Evolutionary conservation across 352 stramenopile genomes (phyloP).

Genomic region (Vaucheria bursata): DNA sequence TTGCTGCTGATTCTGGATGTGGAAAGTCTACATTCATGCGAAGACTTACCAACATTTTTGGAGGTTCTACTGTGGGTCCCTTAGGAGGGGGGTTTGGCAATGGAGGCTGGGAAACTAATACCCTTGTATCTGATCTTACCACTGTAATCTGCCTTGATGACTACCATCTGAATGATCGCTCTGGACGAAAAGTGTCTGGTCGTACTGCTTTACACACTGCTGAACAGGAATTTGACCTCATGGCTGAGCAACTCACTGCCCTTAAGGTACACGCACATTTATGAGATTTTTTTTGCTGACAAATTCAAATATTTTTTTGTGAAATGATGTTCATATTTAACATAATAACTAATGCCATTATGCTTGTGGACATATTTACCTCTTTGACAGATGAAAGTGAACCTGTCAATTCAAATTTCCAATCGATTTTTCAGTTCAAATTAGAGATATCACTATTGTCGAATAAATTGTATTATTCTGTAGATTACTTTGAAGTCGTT

Average conservation of each 20-base stretch:
- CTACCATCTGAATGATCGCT: slow-evolving; percentile 72
- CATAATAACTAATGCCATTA: too few relatives aligned
- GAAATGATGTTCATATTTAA: too few relatives aligned
- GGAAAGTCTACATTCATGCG: slow-evolving; percentile 78
- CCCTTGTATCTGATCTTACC: slow-evolving; percentile 68
- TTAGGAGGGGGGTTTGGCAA: slow-evolving; percentile 64
- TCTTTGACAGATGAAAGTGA: too few relatives aligned
- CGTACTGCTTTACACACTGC: slow-evolving; percentile 64
- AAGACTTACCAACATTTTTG: slow-evolving; percentile 69
- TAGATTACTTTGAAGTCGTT: too few relatives aligned
- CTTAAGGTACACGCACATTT: slow-evolving; percentile 55
- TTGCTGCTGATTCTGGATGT: slow-evolving; percentile 70
- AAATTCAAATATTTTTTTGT: too few relatives aligned
- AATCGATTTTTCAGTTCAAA: too few relatives aligned
- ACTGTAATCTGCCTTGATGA: slow-evolving; percentile 76
- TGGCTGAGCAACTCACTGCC: slow-evolving; percentile 68
- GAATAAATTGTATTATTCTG: too few relatives aligned
- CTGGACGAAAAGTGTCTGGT: slow-evolving; percentile 63
- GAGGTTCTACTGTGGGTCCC: slow-evolving; percentile 62
- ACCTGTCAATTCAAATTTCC: too few relatives aligned
- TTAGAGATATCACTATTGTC: too few relatives aligned
- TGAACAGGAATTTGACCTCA: slow-evolving; percentile 75
- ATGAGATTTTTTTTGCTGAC: too few relatives aligned
- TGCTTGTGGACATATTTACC: too few relatives aligned
- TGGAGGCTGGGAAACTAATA: slow-evolving; percentile 73